Conservation (phyloP, 768 basidiomycete species). For the Zangia roseola region DNA sequence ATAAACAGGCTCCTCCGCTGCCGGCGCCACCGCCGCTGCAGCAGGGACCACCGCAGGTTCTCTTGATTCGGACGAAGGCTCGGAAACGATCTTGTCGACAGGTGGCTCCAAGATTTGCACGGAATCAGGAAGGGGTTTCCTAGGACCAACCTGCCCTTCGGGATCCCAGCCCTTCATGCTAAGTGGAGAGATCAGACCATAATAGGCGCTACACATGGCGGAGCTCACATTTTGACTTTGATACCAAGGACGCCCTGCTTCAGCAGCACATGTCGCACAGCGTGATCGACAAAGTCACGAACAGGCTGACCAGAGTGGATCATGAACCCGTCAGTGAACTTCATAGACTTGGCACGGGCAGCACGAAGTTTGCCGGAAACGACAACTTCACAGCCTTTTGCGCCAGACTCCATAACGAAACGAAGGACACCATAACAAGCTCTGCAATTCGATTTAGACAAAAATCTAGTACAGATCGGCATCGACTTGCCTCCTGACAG, state of each 20-base stretch:
- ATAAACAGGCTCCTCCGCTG: constrained; percentile 49
- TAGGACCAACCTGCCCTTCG: constrained; percentile 84
- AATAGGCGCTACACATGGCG: not conserved
- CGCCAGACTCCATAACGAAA: constrained; percentile 99
- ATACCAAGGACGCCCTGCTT: constrained; percentile 99
- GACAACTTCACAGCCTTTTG: constrained; percentile 99
- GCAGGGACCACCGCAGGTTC: constrained; percentile 57
- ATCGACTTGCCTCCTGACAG: constrained; percentile 83
- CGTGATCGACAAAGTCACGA: constrained; percentile 94
- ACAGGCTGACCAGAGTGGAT: constrained; percentile 98
- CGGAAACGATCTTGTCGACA: constrained; percentile 84
- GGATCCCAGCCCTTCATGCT: constrained; percentile 98
- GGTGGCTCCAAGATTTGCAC: constrained; percentile 89
- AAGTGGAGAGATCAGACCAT: constrained; percentile 19
- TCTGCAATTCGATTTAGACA: constrained; percentile 37
- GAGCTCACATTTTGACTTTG: constrained; percentile 95
- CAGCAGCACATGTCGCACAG: constrained; percentile 96
- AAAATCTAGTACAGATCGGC: not conserved
- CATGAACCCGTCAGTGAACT: constrained; percentile 99
- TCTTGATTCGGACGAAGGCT: constrained; percentile 87
- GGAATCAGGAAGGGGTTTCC: constrained; percentile 92
- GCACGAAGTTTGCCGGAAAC: constrained; percentile 99
- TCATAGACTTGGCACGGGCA: constrained; percentile 99
- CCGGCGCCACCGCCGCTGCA: constrained; percentile 47
- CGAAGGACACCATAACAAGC: constrained; percentile 99